Evolutionary conservation across 495 filamentous ascomycete genomes (phyloP).

Genomic region (Penicillium chermesinum): DNA sequence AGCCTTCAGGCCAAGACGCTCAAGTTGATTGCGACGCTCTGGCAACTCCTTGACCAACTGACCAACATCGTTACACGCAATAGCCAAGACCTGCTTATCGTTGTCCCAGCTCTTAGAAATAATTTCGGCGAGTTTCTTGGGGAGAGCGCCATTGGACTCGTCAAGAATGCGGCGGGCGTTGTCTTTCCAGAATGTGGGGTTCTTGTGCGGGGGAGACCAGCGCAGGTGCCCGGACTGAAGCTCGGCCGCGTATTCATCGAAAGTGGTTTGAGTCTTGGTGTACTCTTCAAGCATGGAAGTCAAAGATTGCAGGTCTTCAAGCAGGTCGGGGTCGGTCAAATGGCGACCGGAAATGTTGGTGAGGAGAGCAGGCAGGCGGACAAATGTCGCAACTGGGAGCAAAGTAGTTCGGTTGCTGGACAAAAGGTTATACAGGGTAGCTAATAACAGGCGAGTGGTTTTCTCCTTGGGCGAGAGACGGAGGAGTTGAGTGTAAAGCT

Average conservation of each 20-base stretch:
- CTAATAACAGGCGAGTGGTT: conserved; percentile 85
- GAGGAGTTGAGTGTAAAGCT: conserved; percentile 84
- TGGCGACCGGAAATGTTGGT: conserved; percentile 77
- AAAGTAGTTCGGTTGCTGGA: conserved; percentile 66
- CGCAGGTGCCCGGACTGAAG: conserved; percentile 82
- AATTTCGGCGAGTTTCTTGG: conserved; percentile 81
- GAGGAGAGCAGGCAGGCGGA: conserved; percentile 74
- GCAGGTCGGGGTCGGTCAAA: conserved; percentile 80
- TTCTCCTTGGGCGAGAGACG: conserved; percentile 96
- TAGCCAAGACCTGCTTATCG: conserved; percentile 93
- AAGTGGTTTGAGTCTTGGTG: conserved; percentile 92
- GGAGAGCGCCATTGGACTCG: conserved; percentile 68
- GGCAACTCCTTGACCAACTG: conserved; percentile 85
- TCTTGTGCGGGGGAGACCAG: conserved; percentile 94
- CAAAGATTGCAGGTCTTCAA: conserved; percentile 74
- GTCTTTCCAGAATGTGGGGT: conserved; percentile 85
- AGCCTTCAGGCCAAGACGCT: conserved; percentile 85
- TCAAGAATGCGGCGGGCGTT: conserved; percentile 93
- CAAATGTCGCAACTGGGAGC: conserved; percentile 74
- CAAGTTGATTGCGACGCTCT: conserved; percentile 74
- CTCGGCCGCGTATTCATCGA: conserved; percentile 92
- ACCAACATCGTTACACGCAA: conserved; percentile 92
- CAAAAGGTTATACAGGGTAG: conserved; percentile 83
- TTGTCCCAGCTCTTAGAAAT: conserved; percentile 79
- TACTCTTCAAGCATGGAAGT: conserved; percentile 83